phyloP scores from a whole-genome alignment of 768 basidiomycete genomes.

The Tylopilus sp. region DNA sequence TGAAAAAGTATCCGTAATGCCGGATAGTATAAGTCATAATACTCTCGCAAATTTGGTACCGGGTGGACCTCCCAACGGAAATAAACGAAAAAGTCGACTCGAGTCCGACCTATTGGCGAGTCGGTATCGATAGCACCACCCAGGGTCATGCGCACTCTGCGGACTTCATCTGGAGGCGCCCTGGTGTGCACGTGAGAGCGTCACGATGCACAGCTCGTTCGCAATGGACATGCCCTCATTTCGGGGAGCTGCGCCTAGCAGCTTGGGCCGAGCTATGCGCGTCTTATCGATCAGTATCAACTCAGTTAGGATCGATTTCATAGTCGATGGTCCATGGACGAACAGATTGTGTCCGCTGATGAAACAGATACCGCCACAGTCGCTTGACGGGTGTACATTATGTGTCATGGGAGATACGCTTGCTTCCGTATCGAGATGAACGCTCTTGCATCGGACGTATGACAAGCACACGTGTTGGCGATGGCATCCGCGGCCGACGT shows the following conservation, averaged over 20 bases:
- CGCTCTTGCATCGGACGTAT: too few relatives aligned
- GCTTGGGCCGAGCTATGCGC: background rate
- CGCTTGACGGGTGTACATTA: too few relatives aligned
- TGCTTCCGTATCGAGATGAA: background rate
- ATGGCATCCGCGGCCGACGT: background rate
- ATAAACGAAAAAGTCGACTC: conserved; percentile 11
- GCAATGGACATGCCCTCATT: background rate
- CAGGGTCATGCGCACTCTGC: background rate
- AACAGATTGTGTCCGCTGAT: background rate
- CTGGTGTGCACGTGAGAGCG: background rate
- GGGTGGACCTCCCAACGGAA: conserved; percentile 8
- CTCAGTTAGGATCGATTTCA: background rate
- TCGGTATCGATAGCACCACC: background rate
- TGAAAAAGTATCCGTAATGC: conserved; percentile 1
- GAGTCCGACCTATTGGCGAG: background rate
- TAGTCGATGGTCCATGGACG: background rate
- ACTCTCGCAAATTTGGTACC: conserved; percentile 6
- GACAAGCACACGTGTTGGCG: background rate
- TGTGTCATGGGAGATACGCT: background rate
- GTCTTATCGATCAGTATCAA: background rate
- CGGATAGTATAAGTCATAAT: conserved; percentile 7
- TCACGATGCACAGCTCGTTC: background rate
- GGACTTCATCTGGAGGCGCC: background rate
- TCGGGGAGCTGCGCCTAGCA: background rate
- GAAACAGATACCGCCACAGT: background rate